phyloP scores from a whole-genome alignment of 2,329 filamentous ascomycete genomes.

The Knoxdaviesia proteae region DNA sequence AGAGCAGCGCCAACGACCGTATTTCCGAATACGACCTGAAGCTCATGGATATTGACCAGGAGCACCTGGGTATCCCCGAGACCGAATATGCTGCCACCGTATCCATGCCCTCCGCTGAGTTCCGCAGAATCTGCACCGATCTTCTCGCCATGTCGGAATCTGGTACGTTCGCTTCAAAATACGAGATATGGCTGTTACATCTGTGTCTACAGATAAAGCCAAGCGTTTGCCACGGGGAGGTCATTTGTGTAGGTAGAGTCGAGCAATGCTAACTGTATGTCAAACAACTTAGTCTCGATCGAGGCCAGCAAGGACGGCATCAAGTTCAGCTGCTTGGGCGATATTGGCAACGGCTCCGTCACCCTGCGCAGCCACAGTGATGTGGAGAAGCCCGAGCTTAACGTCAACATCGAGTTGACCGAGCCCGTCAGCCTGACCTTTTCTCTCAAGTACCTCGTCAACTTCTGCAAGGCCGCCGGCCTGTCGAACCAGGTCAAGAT shows the following conservation, averaged over 20 bases:
- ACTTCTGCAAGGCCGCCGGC: slow-evolving; percentile 95
- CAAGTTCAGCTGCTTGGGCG: slow-evolving; percentile 81
- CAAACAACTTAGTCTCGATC: slow-evolving; percentile 51
- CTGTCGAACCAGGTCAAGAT: slow-evolving; percentile 71
- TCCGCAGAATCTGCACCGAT: slow-evolving; percentile 88
- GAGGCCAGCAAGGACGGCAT: slow-evolving; percentile 94
- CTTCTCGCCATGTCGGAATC: slow-evolving; percentile 85
- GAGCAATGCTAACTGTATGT: slow-evolving; percentile 3
- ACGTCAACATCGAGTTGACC: slow-evolving; percentile 73
- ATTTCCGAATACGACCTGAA: slow-evolving; percentile 99
- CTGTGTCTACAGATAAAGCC: too few species aligned
- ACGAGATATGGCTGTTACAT: too few species aligned
- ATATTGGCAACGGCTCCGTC: slow-evolving; percentile 89
- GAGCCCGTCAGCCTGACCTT: slow-evolving; percentile 92
- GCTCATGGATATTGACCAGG: slow-evolving; percentile 99
- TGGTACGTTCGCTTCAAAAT: slow-evolving; percentile 34
- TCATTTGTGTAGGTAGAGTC: not conserved
- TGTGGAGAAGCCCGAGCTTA: slow-evolving; percentile 70
- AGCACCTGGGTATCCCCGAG: slow-evolving; percentile 94
- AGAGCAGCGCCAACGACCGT: slow-evolving; percentile 71
- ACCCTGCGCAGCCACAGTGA: slow-evolving; percentile 76
- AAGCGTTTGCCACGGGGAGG: too few species aligned
- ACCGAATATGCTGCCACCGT: slow-evolving; percentile 95
- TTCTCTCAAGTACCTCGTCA: slow-evolving; percentile 97
- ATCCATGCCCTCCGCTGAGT: slow-evolving; percentile 71